phyloP scores from a whole-genome alignment of 257 asterid species.

The Salvia splendens region DNA sequence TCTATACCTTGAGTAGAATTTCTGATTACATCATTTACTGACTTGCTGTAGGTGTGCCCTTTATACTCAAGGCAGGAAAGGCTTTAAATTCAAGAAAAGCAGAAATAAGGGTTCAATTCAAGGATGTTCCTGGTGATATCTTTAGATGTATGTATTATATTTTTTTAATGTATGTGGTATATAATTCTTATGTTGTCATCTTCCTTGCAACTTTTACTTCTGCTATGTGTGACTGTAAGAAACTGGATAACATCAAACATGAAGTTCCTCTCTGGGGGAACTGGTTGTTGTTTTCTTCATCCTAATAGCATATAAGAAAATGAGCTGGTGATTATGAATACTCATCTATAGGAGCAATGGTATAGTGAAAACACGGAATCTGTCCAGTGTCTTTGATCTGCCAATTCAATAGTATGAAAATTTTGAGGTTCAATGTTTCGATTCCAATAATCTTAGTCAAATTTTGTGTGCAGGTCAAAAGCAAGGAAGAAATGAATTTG shows the following conservation, averaged over 20 bases:
- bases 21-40: neutral
- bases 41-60: constrained; percentile 86
- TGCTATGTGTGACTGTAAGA: neutral
- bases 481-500: constrained; percentile 95
- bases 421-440: neutral
- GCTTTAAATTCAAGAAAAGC: constrained; percentile 94
- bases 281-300: too few relatives aligned
- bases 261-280: too few relatives aligned
- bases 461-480: constrained; percentile 60
- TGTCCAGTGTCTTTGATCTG: too few relatives aligned
- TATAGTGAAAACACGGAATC: too few relatives aligned
- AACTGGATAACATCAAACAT: neutral
- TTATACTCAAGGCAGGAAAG: constrained; percentile 96
- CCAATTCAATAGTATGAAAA: too few relatives aligned
- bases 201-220: neutral
- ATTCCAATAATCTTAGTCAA: constrained; percentile 16
- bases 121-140: constrained; percentile 99
- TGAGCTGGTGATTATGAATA: too few relatives aligned
- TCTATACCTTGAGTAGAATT: neutral
- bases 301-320: too few relatives aligned
- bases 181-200: neutral
- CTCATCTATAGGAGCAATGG: too few relatives aligned
- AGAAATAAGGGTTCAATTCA: constrained; percentile 89
- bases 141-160: constrained; percentile 55
- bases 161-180: constrained; percentile 34